Conservation (phyloP, 2,329 filamentous ascomycete genomes). For the Aureobasidium sp. region DNA sequence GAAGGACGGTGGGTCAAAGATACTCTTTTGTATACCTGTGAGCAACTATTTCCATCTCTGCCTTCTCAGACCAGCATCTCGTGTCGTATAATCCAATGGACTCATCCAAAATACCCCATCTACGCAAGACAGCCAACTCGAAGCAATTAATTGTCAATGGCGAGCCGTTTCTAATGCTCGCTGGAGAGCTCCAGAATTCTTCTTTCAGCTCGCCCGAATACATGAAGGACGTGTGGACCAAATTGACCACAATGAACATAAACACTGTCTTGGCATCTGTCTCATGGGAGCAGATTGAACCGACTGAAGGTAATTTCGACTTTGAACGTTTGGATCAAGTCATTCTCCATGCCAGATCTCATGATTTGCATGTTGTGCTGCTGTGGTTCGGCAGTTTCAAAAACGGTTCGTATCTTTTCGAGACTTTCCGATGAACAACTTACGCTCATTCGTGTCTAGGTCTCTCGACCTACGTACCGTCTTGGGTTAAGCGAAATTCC, state of each 20-base stretch:
- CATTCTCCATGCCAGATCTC: conserved; percentile 32
- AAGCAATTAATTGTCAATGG: conserved; percentile 40
- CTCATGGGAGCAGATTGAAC: conserved; percentile 44
- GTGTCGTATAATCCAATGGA: not conserved
- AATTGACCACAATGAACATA: conserved; percentile 35
- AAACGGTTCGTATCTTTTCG: conserved; percentile 32
- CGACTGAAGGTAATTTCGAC: conserved; percentile 38
- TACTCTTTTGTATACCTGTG: too few species aligned
- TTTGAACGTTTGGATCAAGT: conserved; percentile 38
- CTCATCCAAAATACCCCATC: conserved; percentile 16
- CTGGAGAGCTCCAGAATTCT: conserved; percentile 44
- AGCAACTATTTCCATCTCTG: too few species aligned
- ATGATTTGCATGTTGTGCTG: conserved; percentile 36
- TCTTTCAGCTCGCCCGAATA: conserved; percentile 39
- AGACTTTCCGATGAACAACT: not conserved
- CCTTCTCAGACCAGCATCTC: too few species aligned
- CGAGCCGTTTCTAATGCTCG: conserved; percentile 39
- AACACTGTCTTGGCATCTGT: conserved; percentile 43
- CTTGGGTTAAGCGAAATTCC: conserved; percentile 33
- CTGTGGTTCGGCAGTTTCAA: conserved; percentile 46
- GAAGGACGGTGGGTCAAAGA: not conserved
- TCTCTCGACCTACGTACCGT: conserved; percentile 34
- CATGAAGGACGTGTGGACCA: conserved; percentile 41
- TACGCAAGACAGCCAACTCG: conserved; percentile 17
- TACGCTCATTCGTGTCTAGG: conserved; percentile 20